Evolutionary conservation across 2,329 filamentous ascomycete species (phyloP).

Genomic region (Macroventuria anomochaeta): DNA sequence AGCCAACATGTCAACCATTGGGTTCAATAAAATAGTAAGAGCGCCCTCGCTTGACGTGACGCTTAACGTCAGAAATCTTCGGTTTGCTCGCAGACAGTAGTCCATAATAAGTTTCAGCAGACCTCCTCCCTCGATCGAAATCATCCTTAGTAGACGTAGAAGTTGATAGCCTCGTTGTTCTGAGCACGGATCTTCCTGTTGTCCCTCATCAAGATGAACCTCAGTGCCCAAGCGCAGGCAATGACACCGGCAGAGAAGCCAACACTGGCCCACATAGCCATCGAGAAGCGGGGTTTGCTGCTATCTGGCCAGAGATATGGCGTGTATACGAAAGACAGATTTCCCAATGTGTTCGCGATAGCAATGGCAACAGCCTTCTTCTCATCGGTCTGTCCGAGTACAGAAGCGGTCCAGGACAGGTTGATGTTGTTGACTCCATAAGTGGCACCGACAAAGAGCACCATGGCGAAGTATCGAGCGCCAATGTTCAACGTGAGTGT

Average conservation of each 20-base stretch:
- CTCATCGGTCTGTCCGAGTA: slow-evolving; percentile 49
- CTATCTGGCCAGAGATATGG: slow-evolving; percentile 24
- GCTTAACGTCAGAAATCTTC: no score
- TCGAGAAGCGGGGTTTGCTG: slow-evolving; percentile 18
- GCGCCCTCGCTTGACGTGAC: no score
- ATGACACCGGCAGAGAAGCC: slow-evolving; percentile 22
- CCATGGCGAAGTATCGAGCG: slow-evolving; percentile 41
- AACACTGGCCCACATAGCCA: slow-evolving; percentile 24
- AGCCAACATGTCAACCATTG: background rate
- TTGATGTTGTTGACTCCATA: slow-evolving; percentile 45
- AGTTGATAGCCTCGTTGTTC: slow-evolving; percentile 26
- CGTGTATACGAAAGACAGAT: slow-evolving; percentile 45
- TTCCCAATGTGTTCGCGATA: slow-evolving; percentile 51
- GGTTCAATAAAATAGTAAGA: background rate
- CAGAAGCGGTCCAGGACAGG: slow-evolving; percentile 49
- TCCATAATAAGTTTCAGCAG: background rate
- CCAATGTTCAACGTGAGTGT: slow-evolving; percentile 34
- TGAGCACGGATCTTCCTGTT: slow-evolving; percentile 30
- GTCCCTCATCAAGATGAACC: slow-evolving; percentile 22
- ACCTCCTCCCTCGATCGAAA: background rate
- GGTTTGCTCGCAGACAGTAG: background rate
- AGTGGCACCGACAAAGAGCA: slow-evolving; percentile 41
- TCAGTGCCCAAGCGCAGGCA: slow-evolving; percentile 25
- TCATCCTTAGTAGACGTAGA: slow-evolving; percentile 27
- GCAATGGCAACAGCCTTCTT: slow-evolving; percentile 51